Base-by-base conservation (phyloP, 805 yeast genomes). In the Kazachstania bromeliacearum region DNA sequence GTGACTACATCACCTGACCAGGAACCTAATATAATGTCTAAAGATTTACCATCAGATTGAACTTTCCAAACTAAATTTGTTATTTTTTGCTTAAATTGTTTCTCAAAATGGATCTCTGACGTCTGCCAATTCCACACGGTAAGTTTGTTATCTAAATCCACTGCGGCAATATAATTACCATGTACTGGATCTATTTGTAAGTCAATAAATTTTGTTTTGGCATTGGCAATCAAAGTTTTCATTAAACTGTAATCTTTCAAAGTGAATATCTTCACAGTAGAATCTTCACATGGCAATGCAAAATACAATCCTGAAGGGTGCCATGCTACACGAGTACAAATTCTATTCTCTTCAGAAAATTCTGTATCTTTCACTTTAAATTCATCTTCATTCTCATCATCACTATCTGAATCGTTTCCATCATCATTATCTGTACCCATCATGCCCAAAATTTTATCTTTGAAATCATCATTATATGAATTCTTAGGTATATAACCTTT, bases 261-360 rank as follows among this genome's bases (percentile, higher is more conserved):
- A 8, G 52, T 43, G 33, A 60, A 75, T 0, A 73, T 63, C 35
- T 66, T 66, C 33, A 79, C 65, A 2, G 66, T 59, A 31, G 65
- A 61, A 15, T 67, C 60, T 25, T 64, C 60, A 5, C 79, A 63
- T 2, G 94, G 87, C 14, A 84, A 50, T 2, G 87, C 85, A 33
- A 85, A 63, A n/a, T 64, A 55, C 36, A 72, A 72, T 13, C 94
- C 94, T 36, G 70, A 66, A 2, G 80, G 73, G 38, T 76, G 73
- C 95, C 95, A 85, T 25, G 70, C 72, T 2, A 76, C 68, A 28
- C 69, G 70, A 0, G 83, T 68, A 18, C 77, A 60, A 1, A 71
- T 52, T 29, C 71, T 57, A 48, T 64, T 66, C 27, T 64, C 68
- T 28, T 53, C 57, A 22, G 51, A 43, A 26, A 48, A 51, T 31